Conservation (phyloP, 2,329 filamentous ascomycete genomes). For the Hymenoscyphus albidus region DNA sequence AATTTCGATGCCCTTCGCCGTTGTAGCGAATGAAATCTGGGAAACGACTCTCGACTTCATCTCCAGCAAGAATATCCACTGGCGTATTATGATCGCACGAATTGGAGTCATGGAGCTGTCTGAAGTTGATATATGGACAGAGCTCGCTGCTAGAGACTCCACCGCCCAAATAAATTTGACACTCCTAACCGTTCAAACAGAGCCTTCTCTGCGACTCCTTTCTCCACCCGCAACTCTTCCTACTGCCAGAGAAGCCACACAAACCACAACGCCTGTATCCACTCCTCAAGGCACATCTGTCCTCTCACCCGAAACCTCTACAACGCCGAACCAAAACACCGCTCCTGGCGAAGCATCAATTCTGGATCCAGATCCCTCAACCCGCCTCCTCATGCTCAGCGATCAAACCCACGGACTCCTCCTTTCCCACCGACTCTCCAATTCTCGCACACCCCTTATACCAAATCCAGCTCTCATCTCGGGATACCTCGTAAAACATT, state of each 20-base stretch:
- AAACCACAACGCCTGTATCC: slow-evolving; percentile 57
- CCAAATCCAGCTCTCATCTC: slow-evolving; percentile 56
- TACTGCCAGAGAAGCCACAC: slow-evolving; percentile 41
- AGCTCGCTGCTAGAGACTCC: slow-evolving; percentile 49
- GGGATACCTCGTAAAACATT: slow-evolving; percentile 61
- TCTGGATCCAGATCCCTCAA: slow-evolving; percentile 56
- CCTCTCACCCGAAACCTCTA: slow-evolving; percentile 55
- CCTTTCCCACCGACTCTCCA: slow-evolving; percentile 61
- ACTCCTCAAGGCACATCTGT: slow-evolving; percentile 55
- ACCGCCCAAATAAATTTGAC: slow-evolving; percentile 51
- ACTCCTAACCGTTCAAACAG: slow-evolving; percentile 61
- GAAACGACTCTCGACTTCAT: slow-evolving; percentile 71
- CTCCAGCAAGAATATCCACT: slow-evolving; percentile 65
- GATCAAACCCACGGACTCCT: slow-evolving; percentile 76
- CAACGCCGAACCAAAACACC: slow-evolving; percentile 23
- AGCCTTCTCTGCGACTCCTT: slow-evolving; percentile 59
- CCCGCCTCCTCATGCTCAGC: slow-evolving; percentile 65
- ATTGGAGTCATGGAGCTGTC: slow-evolving; percentile 63
- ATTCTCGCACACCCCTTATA: slow-evolving; percentile 52
- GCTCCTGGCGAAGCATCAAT: slow-evolving; percentile 32
- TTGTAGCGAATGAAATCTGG: slow-evolving; percentile 75
- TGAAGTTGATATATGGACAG: slow-evolving; percentile 59
- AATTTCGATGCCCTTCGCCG: slow-evolving; percentile 50
- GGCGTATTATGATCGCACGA: slow-evolving; percentile 73
- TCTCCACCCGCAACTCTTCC: slow-evolving; percentile 49